phyloP scores from a whole-genome alignment of 2,329 filamentous ascomycete species.

The Alternaria tenuissima region DNA sequence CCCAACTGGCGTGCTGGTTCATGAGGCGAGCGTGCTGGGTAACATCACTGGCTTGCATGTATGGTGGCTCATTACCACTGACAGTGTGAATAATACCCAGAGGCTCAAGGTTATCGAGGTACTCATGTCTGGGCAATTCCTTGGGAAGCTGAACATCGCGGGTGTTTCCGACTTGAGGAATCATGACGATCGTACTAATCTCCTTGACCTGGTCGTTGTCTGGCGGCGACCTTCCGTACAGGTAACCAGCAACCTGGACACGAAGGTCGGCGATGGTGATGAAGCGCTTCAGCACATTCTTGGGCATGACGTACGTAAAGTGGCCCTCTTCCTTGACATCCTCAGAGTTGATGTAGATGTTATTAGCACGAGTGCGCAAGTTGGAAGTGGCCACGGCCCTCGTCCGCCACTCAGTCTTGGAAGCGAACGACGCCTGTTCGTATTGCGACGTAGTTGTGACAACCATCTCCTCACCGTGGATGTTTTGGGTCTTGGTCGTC shows the following conservation, averaged over 20 bases:
- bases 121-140: slow-evolving; percentile 89
- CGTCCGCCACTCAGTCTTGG: slow-evolving; percentile 98
- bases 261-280: slow-evolving; percentile 96
- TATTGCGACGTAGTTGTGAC: slow-evolving; percentile 98
- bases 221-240: slow-evolving; percentile 90
- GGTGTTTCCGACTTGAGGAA: slow-evolving; percentile 93
- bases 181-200: slow-evolving; percentile 94
- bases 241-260: slow-evolving; percentile 93
- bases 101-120: slow-evolving; percentile 84
- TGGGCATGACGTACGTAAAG: slow-evolving; percentile 97
- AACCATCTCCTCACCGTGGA: slow-evolving; percentile 96
- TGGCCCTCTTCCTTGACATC: slow-evolving; percentile 88
- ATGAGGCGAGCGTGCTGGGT: slow-evolving; percentile 93
- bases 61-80: slow-evolving; percentile 91
- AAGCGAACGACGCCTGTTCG: slow-evolving; percentile 96
- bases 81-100: slow-evolving; percentile 95
- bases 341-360: slow-evolving; percentile 97
- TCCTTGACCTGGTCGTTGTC: slow-evolving; percentile 99
- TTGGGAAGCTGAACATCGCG: slow-evolving; percentile 91
- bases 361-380: slow-evolving; percentile 90
- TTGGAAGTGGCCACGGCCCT: slow-evolving; percentile 96
- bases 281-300: slow-evolving; percentile 98
- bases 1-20: slow-evolving; percentile 80
- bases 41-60: slow-evolving; percentile 95
- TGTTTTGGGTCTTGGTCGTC: slow-evolving; percentile 97